A percentile compares a stretch with the other conserved stretches of the same genome.
These are phyloP conservation scores for Oenanthe javanica DNA, from an alignment of 140 eudicot genomes.

Conservation along the genomic window DNA sequence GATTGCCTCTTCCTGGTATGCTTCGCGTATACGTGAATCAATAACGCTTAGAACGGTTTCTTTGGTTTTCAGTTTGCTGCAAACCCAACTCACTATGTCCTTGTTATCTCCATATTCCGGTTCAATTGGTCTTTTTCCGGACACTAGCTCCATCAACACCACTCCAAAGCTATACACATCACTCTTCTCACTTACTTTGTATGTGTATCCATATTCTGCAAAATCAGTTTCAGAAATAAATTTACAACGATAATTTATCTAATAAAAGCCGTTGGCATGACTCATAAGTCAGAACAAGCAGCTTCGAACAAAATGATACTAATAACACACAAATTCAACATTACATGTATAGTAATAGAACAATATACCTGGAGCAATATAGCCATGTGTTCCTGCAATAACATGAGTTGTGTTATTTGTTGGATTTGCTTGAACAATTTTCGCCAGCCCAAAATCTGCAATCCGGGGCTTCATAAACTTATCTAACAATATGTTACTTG, in stretches of 20 bases:
- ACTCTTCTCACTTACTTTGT: slow-evolving; percentile 72
- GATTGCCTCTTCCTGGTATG: slow-evolving; percentile 46
- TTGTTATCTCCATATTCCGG: slow-evolving; percentile 63
- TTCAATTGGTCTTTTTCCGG: slow-evolving; percentile 78
- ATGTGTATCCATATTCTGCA: slow-evolving; percentile 80
- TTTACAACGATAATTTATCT: not conserved
- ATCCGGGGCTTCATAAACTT: slow-evolving; percentile 81
- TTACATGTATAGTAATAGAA: not conserved
- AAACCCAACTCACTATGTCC: slow-evolving; percentile 72
- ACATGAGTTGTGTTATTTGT: slow-evolving; percentile 48
- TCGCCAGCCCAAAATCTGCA: slow-evolving; percentile 96
- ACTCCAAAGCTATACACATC: slow-evolving; percentile 91
- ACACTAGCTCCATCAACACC: slow-evolving; percentile 83
- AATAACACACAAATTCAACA: not conserved
- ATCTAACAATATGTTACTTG: slow-evolving; percentile 84
- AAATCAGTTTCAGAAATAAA: not conserved
- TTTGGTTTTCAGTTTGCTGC: slow-evolving; percentile 54
- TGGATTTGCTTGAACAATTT: slow-evolving; percentile 48
- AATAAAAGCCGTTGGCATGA: not conserved
- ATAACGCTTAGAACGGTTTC: slow-evolving; percentile 57
- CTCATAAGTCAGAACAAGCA: not conserved
- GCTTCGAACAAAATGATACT: not conserved
- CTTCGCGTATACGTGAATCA: slow-evolving; percentile 43
- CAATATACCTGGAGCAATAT: slow-evolving; percentile 80
- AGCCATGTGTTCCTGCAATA: slow-evolving; percentile 92